These are phyloP conservation scores for Annulohypoxylon bovei DNA, from an alignment of 495 filamentous ascomycete genomes.

Conservation along the genomic window DNA sequence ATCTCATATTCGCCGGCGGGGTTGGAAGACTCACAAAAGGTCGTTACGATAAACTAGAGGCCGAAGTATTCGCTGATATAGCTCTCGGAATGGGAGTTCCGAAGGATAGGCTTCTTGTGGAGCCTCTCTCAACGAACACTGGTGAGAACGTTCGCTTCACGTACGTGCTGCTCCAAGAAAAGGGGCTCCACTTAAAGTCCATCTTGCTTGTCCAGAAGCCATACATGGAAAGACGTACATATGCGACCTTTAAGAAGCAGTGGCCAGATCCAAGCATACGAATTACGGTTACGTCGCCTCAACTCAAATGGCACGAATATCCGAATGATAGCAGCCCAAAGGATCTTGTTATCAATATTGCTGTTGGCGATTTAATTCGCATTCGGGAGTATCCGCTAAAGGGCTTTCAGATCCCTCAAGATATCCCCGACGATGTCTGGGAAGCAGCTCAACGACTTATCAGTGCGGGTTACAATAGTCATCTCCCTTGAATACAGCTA, in stretches of 20 bases:
- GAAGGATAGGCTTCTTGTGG: constrained; percentile 42
- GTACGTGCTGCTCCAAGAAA: constrained; percentile 40
- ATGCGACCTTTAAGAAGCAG: constrained; percentile 52
- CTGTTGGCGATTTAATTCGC: constrained; percentile 52
- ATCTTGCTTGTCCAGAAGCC: constrained; percentile 53
- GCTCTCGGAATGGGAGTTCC: constrained; percentile 46
- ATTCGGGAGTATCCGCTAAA: constrained; percentile 50
- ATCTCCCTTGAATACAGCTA: constrained; percentile 45
- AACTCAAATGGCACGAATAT: constrained; percentile 47
- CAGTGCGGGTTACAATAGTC: constrained; percentile 42
- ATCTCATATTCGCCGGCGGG: constrained; percentile 52
- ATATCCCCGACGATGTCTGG: constrained; percentile 51
- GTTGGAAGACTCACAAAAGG: constrained; percentile 47
- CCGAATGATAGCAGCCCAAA: constrained; percentile 47
- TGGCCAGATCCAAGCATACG: constrained; percentile 44
- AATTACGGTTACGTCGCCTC: constrained; percentile 49
- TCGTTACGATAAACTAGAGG: constrained; percentile 48
- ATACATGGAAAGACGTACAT: constrained; percentile 55
- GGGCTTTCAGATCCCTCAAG: constrained; percentile 51
- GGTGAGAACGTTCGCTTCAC: constrained; percentile 56
- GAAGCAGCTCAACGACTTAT: constrained; percentile 49
- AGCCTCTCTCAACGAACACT: constrained; percentile 50
- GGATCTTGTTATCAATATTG: constrained; percentile 51
- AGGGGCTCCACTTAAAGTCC: constrained; percentile 25
- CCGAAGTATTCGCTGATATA: constrained; percentile 50